A percentile compares a stretch with the other conserved stretches of the same genome.
Evolutionary conservation across 116 monocot species (phyloP).

Genomic region (Phalaenopsis hybrid): DNA sequence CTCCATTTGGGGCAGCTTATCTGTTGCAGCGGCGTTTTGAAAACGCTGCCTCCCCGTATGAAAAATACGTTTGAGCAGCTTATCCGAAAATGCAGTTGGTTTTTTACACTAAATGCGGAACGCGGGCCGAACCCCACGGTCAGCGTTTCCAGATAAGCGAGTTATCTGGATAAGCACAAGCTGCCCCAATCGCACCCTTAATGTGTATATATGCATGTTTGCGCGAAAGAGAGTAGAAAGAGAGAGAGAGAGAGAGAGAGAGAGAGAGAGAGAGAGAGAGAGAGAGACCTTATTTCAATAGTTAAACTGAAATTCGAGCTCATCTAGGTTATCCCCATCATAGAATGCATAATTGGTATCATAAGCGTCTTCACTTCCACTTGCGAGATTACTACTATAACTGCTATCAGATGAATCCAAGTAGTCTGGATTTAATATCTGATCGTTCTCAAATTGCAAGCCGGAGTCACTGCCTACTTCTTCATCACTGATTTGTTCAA

Average conservation of each 20-base stretch:
- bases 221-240: background rate
- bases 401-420: slow-evolving; percentile 25
- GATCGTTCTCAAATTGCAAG: slow-evolving; percentile 17
- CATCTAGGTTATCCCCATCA: slow-evolving; percentile 27
- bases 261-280: no score
- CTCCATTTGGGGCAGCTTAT: no score
- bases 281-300: background rate
- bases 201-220: background rate
- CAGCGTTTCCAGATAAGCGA: no score
- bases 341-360: slow-evolving; percentile 18
- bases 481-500: slow-evolving; percentile 21
- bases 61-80: no score
- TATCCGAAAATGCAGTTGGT: no score
- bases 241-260: no score
- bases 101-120: no score
- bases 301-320: slow-evolving; percentile 14
- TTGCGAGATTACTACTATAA: slow-evolving; percentile 32
- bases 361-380: slow-evolving; percentile 30
- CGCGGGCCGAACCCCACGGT: no score
- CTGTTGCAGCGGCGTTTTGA: no score
- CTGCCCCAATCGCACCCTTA: no score
- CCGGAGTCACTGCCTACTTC: slow-evolving; percentile 27
- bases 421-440: slow-evolving; percentile 10
- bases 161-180: no score
- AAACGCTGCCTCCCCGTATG: no score